Percentiles rank a stretch among this genome's conserved stretches.
These are phyloP conservation scores for Coemansia sp. DNA, from an alignment of 192 early-diverging fungal species.

Conservation along the genomic window DNA sequence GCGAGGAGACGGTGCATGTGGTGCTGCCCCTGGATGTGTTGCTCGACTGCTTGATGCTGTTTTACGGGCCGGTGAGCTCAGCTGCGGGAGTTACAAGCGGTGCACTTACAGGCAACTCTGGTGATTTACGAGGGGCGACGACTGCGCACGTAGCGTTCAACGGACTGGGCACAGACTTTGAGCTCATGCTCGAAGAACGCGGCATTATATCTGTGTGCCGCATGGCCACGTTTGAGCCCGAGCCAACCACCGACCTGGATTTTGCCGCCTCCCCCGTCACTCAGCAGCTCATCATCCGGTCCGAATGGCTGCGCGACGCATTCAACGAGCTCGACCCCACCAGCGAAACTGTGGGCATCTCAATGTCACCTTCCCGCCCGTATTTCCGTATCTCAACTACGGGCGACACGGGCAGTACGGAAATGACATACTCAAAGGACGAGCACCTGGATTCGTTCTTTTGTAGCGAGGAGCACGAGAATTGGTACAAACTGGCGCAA, in stretches of 20 bases:
- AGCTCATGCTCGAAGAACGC: conserved; percentile 58
- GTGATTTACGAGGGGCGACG: conserved; percentile 42
- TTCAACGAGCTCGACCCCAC: conserved; percentile 61
- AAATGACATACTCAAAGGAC: conserved; percentile 61
- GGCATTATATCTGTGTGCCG: conserved; percentile 57
- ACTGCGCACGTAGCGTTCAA: conserved; percentile 41
- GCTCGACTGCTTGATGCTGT: conserved; percentile 48
- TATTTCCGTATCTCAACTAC: conserved; percentile 56
- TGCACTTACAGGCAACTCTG: conserved; percentile 18
- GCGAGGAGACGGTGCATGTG: conserved; percentile 24
- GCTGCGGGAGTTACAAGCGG: neutral
- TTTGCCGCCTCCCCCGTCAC: conserved; percentile 38
- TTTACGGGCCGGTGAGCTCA: conserved; percentile 37
- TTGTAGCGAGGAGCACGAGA: conserved; percentile 50
- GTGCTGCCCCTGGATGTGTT: conserved; percentile 45
- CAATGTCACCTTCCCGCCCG: conserved; percentile 46
- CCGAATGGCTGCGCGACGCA: conserved; percentile 58
- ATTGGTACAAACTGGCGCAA: conserved; percentile 48
- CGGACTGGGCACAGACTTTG: conserved; percentile 42
- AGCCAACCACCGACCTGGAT: conserved; percentile 42
- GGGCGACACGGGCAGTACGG: conserved; percentile 53
- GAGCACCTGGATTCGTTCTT: conserved; percentile 57
- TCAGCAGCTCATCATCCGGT: conserved; percentile 59
- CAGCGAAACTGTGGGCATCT: conserved; percentile 50
- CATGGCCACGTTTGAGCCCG: conserved; percentile 55